Base-by-base conservation (phyloP, 495 filamentous ascomycete species). In the Chaetomium cochliodes region DNA sequence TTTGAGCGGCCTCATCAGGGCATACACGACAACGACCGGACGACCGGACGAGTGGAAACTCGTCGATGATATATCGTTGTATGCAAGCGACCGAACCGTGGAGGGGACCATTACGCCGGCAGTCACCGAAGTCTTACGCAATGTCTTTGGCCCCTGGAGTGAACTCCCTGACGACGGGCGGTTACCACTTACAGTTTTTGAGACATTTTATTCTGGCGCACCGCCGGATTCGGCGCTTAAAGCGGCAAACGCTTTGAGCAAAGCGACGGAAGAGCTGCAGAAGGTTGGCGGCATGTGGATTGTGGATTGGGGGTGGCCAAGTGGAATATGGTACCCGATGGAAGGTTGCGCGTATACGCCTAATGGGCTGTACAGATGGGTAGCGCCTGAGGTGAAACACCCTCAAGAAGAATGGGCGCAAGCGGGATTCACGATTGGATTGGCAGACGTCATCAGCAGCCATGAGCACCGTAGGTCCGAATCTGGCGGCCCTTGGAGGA, bases 251-350 rank as follows among this genome's bases (percentile, higher is more conserved):
- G 13, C 15, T 0, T 13, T 49, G 16, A 8, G 7, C 16, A n/a
- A 49, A 9, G 1, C 8, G 16, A 50, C 23, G 8, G 6, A 26
- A 33, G 3, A 16, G 20, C 8, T 60, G 3, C 26, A 13, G 0
- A 25, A 37, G 5, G 11, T 13, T 15, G 42, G 25, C 23, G 5
- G 5, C 16, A 5, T 60, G 12, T n/a, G 3, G 12, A 12, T 60
- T 5, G 18, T 60, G 8, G 44, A 60, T 20, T 60, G 58, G 58
- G 58, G 58, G 3, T 60, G 46, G 58, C 58, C 58, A 2, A 16
- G 15, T 3, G 28, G 58, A 5, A 18, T 52, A 18, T 60, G 58
- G 58, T 5, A n/a, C 16, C 16, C 58, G 5, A 22, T 5, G 9
- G 0, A 50, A 15, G 58, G 58, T 5, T 50, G 26, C 18, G 41